phyloP scores from a whole-genome alignment of 2,329 filamentous ascomycete genomes.

The Penicillium sp. region DNA sequence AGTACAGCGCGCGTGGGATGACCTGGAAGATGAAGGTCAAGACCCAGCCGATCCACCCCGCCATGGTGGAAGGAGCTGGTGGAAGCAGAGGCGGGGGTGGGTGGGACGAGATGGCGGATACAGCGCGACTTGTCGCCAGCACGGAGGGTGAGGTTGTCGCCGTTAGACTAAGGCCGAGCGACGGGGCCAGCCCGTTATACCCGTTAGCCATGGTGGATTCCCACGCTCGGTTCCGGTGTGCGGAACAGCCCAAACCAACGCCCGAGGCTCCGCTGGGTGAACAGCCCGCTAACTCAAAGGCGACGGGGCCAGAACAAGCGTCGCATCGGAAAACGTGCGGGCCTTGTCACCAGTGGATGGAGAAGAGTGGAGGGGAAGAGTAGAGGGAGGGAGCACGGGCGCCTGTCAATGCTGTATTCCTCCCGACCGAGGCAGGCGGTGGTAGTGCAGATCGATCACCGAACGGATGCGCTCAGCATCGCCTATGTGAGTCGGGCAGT shows the following conservation, averaged over 20 bases:
- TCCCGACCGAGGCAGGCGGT: slow-evolving; percentile 13
- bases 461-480: no score
- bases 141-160: slow-evolving; percentile 18
- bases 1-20: slow-evolving; percentile 65
- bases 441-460: no score
- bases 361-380: slow-evolving; percentile 7
- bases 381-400: neutral
- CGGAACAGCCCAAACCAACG: slow-evolving; percentile 1
- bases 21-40: slow-evolving; percentile 52
- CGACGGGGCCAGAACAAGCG: slow-evolving; percentile 5
- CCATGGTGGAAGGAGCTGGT: slow-evolving; percentile 37
- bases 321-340: slow-evolving; percentile 22
- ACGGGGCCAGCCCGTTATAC: slow-evolving; percentile 17
- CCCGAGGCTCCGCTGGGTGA: no score
- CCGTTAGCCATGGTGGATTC: slow-evolving; percentile 13
- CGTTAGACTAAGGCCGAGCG: slow-evolving; percentile 21
- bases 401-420: no score
- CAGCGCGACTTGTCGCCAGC: slow-evolving; percentile 18
- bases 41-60: slow-evolving; percentile 49
- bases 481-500: no score
- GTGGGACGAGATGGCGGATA: slow-evolving; percentile 14
- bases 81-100: slow-evolving; percentile 30
- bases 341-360: slow-evolving; percentile 18
- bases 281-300: slow-evolving; percentile 11
- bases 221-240: slow-evolving; percentile 3